Base-by-base conservation (phyloP, 1,139 yeast genomes). In the Suhomyces yuchorum region DNA sequence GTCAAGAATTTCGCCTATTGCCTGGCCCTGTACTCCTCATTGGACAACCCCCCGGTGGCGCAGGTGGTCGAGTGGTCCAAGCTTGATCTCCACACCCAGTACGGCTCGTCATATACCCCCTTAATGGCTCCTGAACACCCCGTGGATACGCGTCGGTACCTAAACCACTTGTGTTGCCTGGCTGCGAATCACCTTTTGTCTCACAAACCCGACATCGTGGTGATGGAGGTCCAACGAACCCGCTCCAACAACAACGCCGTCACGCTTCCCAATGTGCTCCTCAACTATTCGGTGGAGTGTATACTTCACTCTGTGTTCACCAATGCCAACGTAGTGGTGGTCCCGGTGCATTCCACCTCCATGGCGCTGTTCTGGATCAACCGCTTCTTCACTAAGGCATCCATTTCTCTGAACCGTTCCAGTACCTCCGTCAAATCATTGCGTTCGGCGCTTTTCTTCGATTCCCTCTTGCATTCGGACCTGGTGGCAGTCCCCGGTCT, bases 1-100 rank as follows among this genome's bases (percentile, higher is more conserved):
- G 57, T 73, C 46, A 73, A 73, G 56, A 73, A 74, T 57, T 71
- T 74, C 49, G 65, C 76, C 3, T 73, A 66, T 52, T 73, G 78
- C 56, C 61, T 62, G 42, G 52, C 65, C 12, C 42, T 49, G 28
- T 47, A 50, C 4, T 46, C 57, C 34, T 51, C 62, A 46, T 48
- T 57, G 28, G 24, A 20, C 14, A 20, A 7, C 14, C 28, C 32
- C 8, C 39, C 44, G 3, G 22, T 14, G 28, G 42, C 49, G 4
- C 38, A 35, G 19, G 47, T 44, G 43, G 61, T 55, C 5, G 40
- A 47, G 5, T 73, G 78, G 78, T 59, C 62, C 41, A 71, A 71
- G 41, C 17, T 65, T 9, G 60, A 73, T 51, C 56, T 66, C 41
- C 65, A 65, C 43, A 48, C 53, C 26, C 44, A 30, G 11, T 62